These are phyloP conservation scores for Phytophthora fragariae DNA, from an alignment of 352 stramenopile genomes.

Conservation along the genomic window DNA sequence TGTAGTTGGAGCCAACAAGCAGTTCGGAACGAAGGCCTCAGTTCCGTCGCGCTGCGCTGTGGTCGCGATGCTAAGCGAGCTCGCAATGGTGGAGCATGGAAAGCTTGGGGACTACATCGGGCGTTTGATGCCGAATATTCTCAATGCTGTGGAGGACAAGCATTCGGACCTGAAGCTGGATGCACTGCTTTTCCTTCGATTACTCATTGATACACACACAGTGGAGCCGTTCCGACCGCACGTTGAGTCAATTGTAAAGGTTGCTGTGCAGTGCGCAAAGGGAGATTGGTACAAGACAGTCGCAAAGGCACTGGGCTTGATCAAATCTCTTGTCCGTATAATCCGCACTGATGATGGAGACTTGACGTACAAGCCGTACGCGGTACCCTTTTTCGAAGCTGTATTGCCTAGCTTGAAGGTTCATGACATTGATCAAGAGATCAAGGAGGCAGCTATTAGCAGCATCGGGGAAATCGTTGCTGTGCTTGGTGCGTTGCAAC, in stretches of 20 bases:
- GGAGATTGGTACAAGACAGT: slow-evolving; percentile 99
- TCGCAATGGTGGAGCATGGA: slow-evolving; percentile 81
- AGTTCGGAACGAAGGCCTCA: slow-evolving; percentile 81
- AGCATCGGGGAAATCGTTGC: slow-evolving; percentile 92
- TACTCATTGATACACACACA: slow-evolving; percentile 93
- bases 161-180: slow-evolving; percentile 97
- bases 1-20: slow-evolving; percentile 78
- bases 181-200: slow-evolving; percentile 93
- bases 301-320: slow-evolving; percentile 93
- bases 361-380: slow-evolving; percentile 58
- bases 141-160: slow-evolving; percentile 89
- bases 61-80: slow-evolving; percentile 84
- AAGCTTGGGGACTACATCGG: slow-evolving; percentile 79
- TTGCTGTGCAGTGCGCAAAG: slow-evolving; percentile 90
- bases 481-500: slow-evolving; percentile 53
- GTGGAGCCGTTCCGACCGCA: slow-evolving; percentile 81
- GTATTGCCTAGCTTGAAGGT: slow-evolving; percentile 95
- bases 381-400: slow-evolving; percentile 90
- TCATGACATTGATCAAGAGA: slow-evolving; percentile 99
- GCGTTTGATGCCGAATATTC: slow-evolving; percentile 80
- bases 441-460: slow-evolving; percentile 97
- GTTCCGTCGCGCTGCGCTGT: slow-evolving; percentile 83
- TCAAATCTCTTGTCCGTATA: slow-evolving; percentile 91
- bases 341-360: slow-evolving; percentile 62
- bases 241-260: slow-evolving; percentile 81